phyloP scores from a whole-genome alignment of 768 basidiomycete species.

The Suillus tomentosus region DNA sequence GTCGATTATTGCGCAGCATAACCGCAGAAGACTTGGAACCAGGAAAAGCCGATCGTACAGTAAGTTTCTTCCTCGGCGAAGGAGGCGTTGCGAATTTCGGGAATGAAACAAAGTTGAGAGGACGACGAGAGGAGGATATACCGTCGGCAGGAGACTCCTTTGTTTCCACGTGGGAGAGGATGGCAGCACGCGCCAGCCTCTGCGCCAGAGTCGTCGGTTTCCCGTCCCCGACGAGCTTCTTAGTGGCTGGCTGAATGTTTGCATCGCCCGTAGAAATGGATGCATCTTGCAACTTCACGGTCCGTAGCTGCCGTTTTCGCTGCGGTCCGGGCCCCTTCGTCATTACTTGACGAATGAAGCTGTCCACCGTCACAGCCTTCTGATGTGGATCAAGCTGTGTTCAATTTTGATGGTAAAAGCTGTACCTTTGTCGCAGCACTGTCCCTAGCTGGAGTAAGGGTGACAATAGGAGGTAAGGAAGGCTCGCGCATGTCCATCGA shows the following conservation, averaged over 20 bases:
- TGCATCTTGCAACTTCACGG: neutral
- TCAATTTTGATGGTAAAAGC: neutral
- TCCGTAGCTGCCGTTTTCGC: slow-evolving; percentile 1
- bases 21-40: neutral
- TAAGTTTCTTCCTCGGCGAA: neutral
- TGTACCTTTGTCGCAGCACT: neutral
- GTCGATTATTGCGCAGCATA: neutral
- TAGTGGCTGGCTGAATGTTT: slow-evolving; percentile 19
- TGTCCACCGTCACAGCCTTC: slow-evolving; percentile 28
- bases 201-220: slow-evolving; percentile 15
- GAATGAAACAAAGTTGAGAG: slow-evolving; percentile 31
- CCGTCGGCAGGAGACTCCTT: slow-evolving; percentile 12
- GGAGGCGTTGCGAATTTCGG: slow-evolving; percentile 21
- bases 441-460: slow-evolving; percentile 12
- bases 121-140: slow-evolving; percentile 22
- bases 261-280: slow-evolving; percentile 14
- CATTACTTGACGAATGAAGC: slow-evolving; percentile 23
- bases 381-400: neutral
- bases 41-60: neutral
- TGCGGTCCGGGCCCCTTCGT: slow-evolving; percentile 2
- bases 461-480: slow-evolving; percentile 19
- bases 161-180: slow-evolving; percentile 27
- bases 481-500: neutral
- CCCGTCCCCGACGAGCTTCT: slow-evolving; percentile 2
- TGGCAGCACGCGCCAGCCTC: slow-evolving; percentile 28